Base-by-base conservation (phyloP, 2,329 filamentous ascomycete genomes). In the Chalaropsis thielavioides region DNA sequence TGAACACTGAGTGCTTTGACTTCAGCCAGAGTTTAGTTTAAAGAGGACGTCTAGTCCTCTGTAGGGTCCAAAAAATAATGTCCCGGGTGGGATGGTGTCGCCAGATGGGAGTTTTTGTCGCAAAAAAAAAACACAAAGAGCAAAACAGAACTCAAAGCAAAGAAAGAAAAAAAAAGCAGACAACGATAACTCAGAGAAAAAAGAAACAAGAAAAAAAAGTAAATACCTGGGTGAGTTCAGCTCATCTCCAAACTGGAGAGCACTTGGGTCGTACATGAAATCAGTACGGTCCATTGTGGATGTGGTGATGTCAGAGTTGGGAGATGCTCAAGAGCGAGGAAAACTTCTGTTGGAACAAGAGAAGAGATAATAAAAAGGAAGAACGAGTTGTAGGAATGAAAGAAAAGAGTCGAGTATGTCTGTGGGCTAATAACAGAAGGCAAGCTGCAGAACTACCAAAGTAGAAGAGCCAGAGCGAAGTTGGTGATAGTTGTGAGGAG, bases 161-260 rank as follows among this genome's bases (percentile, higher is more conserved):
- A 54, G 44, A 19, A 51, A 63, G 66, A 58, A 59, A 56, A 64
- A 67, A 56, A 63, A 64, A 68, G 61, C 64, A 61, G 62, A 67
- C 49, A 64, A 64, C 61, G 63, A 69, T 68, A 69, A 69, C 71
- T 75, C 70, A 73, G 68, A 70, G 71, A 49, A 61, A 68, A 69
- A 68, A 63, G 71, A 76, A 70, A 72, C 72, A 74, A 72, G 73
- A 71, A 73, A 76, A 77, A 74, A 77, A 79, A 78, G 78, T 77
- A 79, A 82, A 76, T 84, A 84, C 82, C 82, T 84, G 77, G 80
- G 78, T 73, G 82, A 79, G 72, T 80, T 81, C 73, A 81, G 78
- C 75, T 81, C 80, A 75, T 83, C 80, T 74, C 82, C 80, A 75
- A 82, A 78, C 72, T 83, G 44, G 41, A 64, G 51, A 49, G 62